A percentile compares a stretch with the other conserved stretches of the same genome.
These are phyloP conservation scores for Dorcoceras hygrometricum DNA, from an alignment of 257 asterid genomes.

Conservation along the genomic window DNA sequence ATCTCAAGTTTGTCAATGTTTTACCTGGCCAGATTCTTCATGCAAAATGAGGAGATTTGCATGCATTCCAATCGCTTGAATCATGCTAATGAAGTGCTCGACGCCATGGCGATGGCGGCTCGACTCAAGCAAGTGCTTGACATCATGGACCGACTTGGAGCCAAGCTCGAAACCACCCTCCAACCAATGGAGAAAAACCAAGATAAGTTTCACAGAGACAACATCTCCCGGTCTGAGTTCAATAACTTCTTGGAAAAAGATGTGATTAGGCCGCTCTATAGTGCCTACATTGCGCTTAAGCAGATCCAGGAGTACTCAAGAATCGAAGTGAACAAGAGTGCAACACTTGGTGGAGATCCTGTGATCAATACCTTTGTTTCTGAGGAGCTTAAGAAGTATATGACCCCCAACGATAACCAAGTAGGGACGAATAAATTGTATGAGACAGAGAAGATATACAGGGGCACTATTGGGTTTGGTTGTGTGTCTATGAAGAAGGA, in stretches of 20 bases:
- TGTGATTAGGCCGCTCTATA: constrained; percentile 76
- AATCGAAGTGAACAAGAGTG: constrained; percentile 31
- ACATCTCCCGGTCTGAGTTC: constrained; percentile 46
- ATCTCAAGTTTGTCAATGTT: constrained; percentile 58
- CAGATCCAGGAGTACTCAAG: constrained; percentile 70
- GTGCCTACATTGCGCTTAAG: constrained; percentile 71
- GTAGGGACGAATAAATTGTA: constrained; percentile 60
- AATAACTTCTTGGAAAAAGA: constrained; percentile 65
- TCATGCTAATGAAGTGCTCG: constrained; percentile 35
- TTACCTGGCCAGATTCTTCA: constrained; percentile 64
- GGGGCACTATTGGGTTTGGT: constrained; percentile 75
- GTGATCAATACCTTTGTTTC: constrained; percentile 54
- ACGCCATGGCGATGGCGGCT: constrained; percentile 40
- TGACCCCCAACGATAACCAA: constrained; percentile 66
- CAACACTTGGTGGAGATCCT: constrained; percentile 53
- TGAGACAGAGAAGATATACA: constrained; percentile 54
- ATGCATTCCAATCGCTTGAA: constrained; percentile 47
- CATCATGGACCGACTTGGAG: constrained; percentile 61
- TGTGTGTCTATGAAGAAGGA: constrained; percentile 65
- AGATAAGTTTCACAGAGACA: constrained; percentile 28
- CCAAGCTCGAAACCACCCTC: constrained; percentile 59
- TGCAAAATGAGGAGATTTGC: constrained; percentile 69
- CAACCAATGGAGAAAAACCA: constrained; percentile 40
- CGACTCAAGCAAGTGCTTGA: constrained; percentile 59
- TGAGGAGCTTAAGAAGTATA: constrained; percentile 87